A percentile compares a stretch with the other conserved stretches of the same genome.
Evolutionary conservation across 768 basidiomycete species (phyloP).

Genomic region (Termitomyces sp.): DNA sequence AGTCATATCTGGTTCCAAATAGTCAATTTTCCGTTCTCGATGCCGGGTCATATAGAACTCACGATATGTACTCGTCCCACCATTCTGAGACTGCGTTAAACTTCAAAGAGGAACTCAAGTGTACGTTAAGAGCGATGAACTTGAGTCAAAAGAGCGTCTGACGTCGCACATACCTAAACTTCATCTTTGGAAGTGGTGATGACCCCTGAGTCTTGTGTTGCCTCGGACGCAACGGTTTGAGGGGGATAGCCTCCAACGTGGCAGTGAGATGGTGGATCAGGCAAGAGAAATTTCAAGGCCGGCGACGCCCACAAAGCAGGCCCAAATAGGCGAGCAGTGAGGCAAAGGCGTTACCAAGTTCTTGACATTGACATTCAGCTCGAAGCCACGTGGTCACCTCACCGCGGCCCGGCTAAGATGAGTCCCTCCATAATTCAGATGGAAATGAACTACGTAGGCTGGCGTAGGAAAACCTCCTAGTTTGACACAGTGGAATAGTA

Average conservation of each 20-base stretch:
- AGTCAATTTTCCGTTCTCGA: background rate
- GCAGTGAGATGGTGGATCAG: constrained; percentile 1
- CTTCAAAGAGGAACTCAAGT: constrained; percentile 71
- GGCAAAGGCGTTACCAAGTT: background rate
- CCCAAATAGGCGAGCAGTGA: constrained; percentile 1
- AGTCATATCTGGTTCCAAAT: constrained; percentile 60
- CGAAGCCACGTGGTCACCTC: background rate
- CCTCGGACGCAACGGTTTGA: constrained; percentile 25
- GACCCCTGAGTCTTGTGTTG: constrained; percentile 18
- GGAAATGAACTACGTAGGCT: too few species aligned
- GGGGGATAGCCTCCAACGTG: constrained; percentile 37
- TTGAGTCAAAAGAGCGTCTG: background rate
- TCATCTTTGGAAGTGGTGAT: constrained; percentile 38
- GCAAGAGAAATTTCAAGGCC: background rate
- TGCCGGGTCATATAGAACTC: constrained; percentile 25
- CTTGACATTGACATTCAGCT: too few species aligned
- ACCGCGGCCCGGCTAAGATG: too few species aligned
- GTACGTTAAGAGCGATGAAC: background rate
- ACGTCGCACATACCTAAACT: constrained; percentile 48
- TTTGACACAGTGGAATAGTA: too few species aligned
- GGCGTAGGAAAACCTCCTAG: too few species aligned
- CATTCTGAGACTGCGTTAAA: constrained; percentile 91
- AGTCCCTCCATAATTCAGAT: too few species aligned
- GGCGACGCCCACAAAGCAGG: background rate
- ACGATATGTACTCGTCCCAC: constrained; percentile 93